A percentile compares a stretch with the other conserved stretches of the same genome.
Evolutionary conservation across 495 filamentous ascomycete species (phyloP).

Genomic region (Aspergillus panamensis): DNA sequence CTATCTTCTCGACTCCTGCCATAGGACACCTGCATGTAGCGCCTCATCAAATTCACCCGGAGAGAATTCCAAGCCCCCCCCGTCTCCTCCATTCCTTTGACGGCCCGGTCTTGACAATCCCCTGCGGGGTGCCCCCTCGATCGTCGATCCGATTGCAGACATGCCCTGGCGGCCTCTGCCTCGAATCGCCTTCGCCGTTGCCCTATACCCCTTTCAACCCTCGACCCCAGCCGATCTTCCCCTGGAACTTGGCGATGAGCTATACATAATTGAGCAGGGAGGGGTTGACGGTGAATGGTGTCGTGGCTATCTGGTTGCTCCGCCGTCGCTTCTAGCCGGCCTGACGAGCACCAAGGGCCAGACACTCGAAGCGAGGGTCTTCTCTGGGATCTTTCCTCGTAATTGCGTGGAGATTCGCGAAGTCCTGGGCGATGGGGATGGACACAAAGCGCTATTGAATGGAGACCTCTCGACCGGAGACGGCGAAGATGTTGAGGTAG

Average conservation of each 20-base stretch:
- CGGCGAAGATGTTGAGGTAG: slow-evolving; percentile 19
- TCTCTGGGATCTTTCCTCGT: slow-evolving; percentile 92
- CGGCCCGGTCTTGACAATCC: slow-evolving; percentile 17
- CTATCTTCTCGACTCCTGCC: slow-evolving; percentile 7
- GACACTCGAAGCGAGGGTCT: slow-evolving; percentile 90
- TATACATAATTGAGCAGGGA: slow-evolving; percentile 98
- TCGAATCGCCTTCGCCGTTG: slow-evolving; percentile 95
- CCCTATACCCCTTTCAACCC: slow-evolving; percentile 86
- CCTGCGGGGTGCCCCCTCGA: slow-evolving; percentile 22
- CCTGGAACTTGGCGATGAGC: slow-evolving; percentile 92
- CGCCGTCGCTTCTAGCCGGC: slow-evolving; percentile 86
- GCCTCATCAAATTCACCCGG: slow-evolving; percentile 24
- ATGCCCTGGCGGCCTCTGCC: slow-evolving; percentile 98
- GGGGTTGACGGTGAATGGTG: slow-evolving; percentile 84
- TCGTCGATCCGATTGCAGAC: slow-evolving; percentile 29
- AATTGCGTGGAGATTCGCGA: slow-evolving; percentile 87
- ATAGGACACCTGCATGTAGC: slow-evolving; percentile 33
- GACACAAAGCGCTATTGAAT: slow-evolving; percentile 34
- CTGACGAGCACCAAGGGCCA: slow-evolving; percentile 89
- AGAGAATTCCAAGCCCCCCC: slow-evolving; percentile 21
- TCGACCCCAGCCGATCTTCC: slow-evolving; percentile 88
- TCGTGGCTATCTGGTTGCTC: slow-evolving; percentile 90
- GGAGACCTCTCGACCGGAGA: slow-evolving; percentile 32
- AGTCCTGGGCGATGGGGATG: slow-evolving; percentile 59
- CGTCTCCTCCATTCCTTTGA: slow-evolving; percentile 19